Percentiles rank a stretch among this genome's conserved stretches.
phyloP scores from a whole-genome alignment of 768 basidiomycete genomes.

The Phaeolepiota aurea region DNA sequence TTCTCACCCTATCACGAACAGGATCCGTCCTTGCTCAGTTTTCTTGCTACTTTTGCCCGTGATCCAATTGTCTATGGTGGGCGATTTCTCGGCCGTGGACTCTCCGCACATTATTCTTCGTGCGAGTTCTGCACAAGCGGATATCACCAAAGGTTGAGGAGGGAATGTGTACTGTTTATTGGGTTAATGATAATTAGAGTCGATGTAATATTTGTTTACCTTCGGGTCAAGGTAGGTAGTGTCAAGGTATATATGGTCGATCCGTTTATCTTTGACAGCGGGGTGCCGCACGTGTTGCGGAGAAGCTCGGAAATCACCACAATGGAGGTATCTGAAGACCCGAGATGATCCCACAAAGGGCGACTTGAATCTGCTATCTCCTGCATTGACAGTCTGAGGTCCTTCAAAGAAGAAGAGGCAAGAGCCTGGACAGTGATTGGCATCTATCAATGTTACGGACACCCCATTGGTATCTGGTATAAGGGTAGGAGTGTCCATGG shows the following conservation, averaged over 20 bases:
- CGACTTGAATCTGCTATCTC: constrained; percentile 72
- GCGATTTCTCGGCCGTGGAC: constrained; percentile 16
- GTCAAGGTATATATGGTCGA: constrained; percentile 90
- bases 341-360: constrained; percentile 59
- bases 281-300: constrained; percentile 85
- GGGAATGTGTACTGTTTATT: constrained; percentile 77
- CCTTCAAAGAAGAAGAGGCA: constrained; percentile 94
- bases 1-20: too few relatives aligned
- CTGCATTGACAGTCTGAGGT: constrained; percentile 79
- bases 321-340: constrained; percentile 86
- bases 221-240: constrained; percentile 93
- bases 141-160: constrained; percentile 88
- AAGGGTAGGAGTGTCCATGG: constrained; percentile 65
- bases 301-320: constrained; percentile 89
- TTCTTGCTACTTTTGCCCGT: too few relatives aligned
- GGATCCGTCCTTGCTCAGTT: too few relatives aligned
- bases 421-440: constrained; percentile 97
- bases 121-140: constrained; percentile 84
- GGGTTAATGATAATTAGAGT: background rate
- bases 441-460: constrained; percentile 88
- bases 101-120: constrained; percentile 42
- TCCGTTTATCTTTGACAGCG: constrained; percentile 65
- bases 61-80: too few relatives aligned
- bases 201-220: constrained; percentile 22
- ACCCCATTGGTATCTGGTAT: constrained; percentile 84